A percentile compares a stretch with the other conserved stretches of the same genome.
These are phyloP conservation scores for Xylaria sp. DNA, from an alignment of 2,329 filamentous ascomycete genomes.

Conservation along the genomic window DNA sequence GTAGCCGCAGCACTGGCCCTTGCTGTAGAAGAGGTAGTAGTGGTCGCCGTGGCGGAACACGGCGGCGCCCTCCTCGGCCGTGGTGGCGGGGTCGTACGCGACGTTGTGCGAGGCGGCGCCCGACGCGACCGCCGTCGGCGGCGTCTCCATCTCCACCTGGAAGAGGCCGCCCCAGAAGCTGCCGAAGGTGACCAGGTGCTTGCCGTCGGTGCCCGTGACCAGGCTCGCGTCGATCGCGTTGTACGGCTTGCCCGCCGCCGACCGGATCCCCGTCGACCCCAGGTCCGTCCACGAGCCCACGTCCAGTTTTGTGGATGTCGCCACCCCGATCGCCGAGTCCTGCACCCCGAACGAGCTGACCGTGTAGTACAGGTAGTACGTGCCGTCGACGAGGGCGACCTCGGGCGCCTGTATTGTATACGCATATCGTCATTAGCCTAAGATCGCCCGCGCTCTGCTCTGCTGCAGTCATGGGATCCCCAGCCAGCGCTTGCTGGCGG, in stretches of 20 bases:
- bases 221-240: slow-evolving; percentile 65
- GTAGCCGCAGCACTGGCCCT: slow-evolving; percentile 61
- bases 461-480: background rate
- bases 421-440: background rate
- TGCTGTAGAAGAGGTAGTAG: slow-evolving; percentile 65
- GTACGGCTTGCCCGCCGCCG: slow-evolving; percentile 47
- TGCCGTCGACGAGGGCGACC: slow-evolving; percentile 56
- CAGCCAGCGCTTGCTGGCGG: no score
- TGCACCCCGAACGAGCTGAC: slow-evolving; percentile 66
- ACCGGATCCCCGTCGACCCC: slow-evolving; percentile 56
- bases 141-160: slow-evolving; percentile 46
- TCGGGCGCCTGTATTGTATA: slow-evolving; percentile 59
- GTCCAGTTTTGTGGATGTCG: slow-evolving; percentile 50
- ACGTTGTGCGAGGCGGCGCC: slow-evolving; percentile 49
- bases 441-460: no score
- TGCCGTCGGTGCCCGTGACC: slow-evolving; percentile 44
- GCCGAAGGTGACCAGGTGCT: slow-evolving; percentile 62
- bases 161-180: slow-evolving; percentile 71
- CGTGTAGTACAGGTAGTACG: slow-evolving; percentile 69
- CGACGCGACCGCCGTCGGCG: slow-evolving; percentile 55
- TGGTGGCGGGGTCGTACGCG: slow-evolving; percentile 53
- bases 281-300: slow-evolving; percentile 62
- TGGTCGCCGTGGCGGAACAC: slow-evolving; percentile 56
- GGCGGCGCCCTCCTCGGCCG: slow-evolving; percentile 57
- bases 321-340: slow-evolving; percentile 62